Conservation (phyloP, 257 asterid genomes). For the Solanum tacnaense region DNA sequence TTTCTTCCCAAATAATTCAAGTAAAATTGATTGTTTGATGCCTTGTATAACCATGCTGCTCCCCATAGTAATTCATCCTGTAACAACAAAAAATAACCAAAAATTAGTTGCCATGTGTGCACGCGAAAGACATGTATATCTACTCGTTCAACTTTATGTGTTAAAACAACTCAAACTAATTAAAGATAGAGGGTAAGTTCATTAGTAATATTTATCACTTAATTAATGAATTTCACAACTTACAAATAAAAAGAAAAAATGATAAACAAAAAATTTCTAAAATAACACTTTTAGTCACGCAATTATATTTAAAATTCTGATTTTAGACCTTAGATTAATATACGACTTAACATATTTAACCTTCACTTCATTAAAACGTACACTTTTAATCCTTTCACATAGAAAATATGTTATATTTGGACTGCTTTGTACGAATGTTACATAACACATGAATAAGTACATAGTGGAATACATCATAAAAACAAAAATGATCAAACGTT, state of each 20-base stretch:
- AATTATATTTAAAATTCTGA: neutral
- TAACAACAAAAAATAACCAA: neutral
- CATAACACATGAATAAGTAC: neutral
- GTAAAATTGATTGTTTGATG: slow-evolving; percentile 56
- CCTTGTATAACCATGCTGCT: slow-evolving; percentile 96
- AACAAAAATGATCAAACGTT: neutral
- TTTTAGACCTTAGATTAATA: neutral
- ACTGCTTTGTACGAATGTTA: neutral
- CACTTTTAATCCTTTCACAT: neutral
- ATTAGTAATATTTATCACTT: neutral
- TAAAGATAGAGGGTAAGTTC: neutral
- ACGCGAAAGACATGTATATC: accelerated
- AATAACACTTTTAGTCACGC: neutral
- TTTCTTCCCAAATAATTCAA: slow-evolving; percentile 67
- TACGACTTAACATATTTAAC: neutral
- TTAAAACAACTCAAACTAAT: neutral
- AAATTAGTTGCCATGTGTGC: neutral
- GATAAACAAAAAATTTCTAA: neutral
- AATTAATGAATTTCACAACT: neutral
- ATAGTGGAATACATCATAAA: neutral
- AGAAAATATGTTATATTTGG: neutral
- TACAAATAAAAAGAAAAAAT: neutral
- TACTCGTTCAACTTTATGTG: too few relatives aligned
- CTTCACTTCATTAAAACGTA: too few relatives aligned
- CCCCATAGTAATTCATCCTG: slow-evolving; percentile 97